Evolutionary conservation across 192 early-diverging fungal species (phyloP), one percentile per base, ranked within the genome.

Genomic region (Pilaira anomala): DNA sequence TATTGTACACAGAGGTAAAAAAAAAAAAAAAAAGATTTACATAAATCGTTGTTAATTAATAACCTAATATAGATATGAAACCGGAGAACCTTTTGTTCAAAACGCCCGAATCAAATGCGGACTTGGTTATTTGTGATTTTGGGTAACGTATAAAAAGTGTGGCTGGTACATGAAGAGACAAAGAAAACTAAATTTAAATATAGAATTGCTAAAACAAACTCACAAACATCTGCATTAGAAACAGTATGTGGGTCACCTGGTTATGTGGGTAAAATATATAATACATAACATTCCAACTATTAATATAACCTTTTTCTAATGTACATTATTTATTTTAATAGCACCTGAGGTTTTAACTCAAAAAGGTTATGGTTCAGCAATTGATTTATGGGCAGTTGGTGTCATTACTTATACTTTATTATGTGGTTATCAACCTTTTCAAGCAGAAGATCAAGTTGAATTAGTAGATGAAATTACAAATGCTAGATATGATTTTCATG

Each of bases 361-460:
- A 58, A 78, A 83, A 53, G 88, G 89, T 6, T 91, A 98, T 74
- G 89, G 92, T 30, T 91, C 93, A 72, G 73, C 90, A 18, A 94
- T 98, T 2, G 95, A 98, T 73, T 80, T 98, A 67, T 98, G 94
- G 94, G 90, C 90, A 7, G 87, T 96, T 60, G 77, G 95, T 60
- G 85, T 96, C 14, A 90, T 98, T 57, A 88, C 94, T 30, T 96
- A 91, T 69, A 90, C 92, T 29, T 73, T 94, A 41, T 76, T 93
- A 7, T 93, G 90, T 67, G 91, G 91, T 29, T 93, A 93, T 76
- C 80, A 83, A 22, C 91, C 91, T 24, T 91, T 87, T 74, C 87
- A 78, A 62, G 78, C 85, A 22, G 80, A 85, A 52, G 85, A 85
- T 59, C 78, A 83, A 44, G 60, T 68, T 8, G 72, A 83, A 58